phyloP scores from a whole-genome alignment of 1,284 basidiomycete genomes.

The Naganishia liquefaciens region DNA sequence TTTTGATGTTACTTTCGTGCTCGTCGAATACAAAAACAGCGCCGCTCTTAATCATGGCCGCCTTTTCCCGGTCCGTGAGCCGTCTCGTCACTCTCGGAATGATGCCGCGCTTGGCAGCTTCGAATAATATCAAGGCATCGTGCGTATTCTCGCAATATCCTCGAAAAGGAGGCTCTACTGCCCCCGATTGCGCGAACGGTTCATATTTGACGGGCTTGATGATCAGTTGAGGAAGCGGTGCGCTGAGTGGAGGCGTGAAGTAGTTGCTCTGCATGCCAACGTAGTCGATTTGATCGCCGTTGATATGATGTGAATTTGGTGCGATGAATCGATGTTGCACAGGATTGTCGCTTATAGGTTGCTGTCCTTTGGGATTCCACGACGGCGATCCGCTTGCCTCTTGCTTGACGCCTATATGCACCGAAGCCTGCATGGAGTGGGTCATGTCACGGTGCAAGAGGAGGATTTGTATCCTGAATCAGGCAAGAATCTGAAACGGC shows the following conservation, averaged over 20 bases:
- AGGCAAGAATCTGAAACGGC: no score
- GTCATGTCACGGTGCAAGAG: slow-evolving; percentile 1
- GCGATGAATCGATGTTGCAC: neutral
- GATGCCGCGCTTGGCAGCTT: slow-evolving; percentile 83
- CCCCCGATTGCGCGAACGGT: slow-evolving; percentile 17
- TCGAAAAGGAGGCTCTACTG: slow-evolving; percentile 79
- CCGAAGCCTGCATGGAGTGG: slow-evolving; percentile 6
- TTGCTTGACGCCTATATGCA: slow-evolving; percentile 1
- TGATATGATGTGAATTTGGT: neutral
- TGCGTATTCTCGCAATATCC: slow-evolving; percentile 94
- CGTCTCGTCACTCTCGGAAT: slow-evolving; percentile 92
- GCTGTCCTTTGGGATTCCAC: neutral
- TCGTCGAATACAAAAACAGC: slow-evolving; percentile 98
- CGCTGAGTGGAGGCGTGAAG: slow-evolving; percentile 4
- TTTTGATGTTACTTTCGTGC: slow-evolving; percentile 94
- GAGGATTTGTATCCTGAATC: no score
- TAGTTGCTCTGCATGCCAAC: slow-evolving; percentile 26
- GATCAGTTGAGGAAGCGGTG: slow-evolving; percentile 8
- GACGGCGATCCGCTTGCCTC: neutral
- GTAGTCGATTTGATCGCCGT: slow-evolving; percentile 14
- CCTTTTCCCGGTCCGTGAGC: slow-evolving; percentile 86
- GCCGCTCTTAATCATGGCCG: slow-evolving; percentile 82
- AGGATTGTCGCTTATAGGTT: neutral
- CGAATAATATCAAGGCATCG: slow-evolving; percentile 92
- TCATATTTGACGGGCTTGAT: slow-evolving; percentile 24